phyloP scores from a whole-genome alignment of 805 yeast species.

The Lachancea meyersii region DNA sequence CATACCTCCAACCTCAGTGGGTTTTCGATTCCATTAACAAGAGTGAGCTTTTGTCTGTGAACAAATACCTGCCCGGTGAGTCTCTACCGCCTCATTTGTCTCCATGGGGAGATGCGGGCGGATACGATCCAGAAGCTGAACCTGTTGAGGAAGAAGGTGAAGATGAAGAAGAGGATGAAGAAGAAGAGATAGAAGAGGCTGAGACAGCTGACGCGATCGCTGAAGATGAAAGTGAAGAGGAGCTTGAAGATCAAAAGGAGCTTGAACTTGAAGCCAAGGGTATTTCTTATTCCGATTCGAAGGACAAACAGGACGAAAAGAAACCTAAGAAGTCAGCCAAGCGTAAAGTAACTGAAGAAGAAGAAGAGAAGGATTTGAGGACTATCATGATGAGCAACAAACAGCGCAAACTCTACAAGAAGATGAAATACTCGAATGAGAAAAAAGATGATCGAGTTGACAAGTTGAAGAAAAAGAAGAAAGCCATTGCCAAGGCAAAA shows the following conservation, averaged over 20 bases:
- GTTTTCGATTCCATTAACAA: conserved; percentile 86
- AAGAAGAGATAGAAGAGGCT: conserved; percentile 42
- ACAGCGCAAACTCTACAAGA: conserved; percentile 87
- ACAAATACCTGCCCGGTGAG: conserved; percentile 88
- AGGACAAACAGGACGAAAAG: conserved; percentile 25
- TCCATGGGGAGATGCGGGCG: conserved; percentile 97
- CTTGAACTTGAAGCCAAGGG: conserved; percentile 89
- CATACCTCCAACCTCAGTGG: conserved; percentile 98
- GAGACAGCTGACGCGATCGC: conserved; percentile 30
- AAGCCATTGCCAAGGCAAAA: conserved; percentile 62
- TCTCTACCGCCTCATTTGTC: conserved; percentile 92
- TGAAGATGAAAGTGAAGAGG: conserved; percentile 49
- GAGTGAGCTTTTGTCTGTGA: conserved; percentile 65
- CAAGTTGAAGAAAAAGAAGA: conserved; percentile 59
- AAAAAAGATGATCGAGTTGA: conserved; percentile 75
- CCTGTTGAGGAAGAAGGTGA: conserved; percentile 37
- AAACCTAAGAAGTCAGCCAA: conserved; percentile 36
- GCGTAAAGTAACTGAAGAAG: conserved; percentile 41
- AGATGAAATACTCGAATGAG: conserved; percentile 87
- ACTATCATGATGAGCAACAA: conserved; percentile 97
- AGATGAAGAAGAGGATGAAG: conserved; percentile 41
- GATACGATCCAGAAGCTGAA: conserved; percentile 73
- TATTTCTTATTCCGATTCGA: conserved; percentile 60
- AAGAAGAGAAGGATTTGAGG: conserved; percentile 83
- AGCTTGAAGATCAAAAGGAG: conserved; percentile 64